Evolutionary conservation across 768 basidiomycete species (phyloP).

Genomic region (Termitomyces sp.): DNA sequence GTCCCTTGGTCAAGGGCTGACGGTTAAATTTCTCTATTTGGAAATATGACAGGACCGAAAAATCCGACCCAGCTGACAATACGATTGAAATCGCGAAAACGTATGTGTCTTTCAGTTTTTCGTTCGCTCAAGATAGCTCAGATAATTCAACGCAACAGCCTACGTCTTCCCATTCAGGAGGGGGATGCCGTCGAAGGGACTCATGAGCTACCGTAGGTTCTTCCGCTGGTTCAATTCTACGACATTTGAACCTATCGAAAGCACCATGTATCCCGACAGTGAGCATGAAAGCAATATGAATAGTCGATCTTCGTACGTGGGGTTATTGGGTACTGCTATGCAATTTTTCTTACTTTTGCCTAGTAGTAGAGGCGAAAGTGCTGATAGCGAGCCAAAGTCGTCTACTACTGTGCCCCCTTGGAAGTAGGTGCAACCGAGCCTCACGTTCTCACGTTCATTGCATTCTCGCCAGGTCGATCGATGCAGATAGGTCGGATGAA

Average conservation of each 20-base stretch:
- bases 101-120: neutral
- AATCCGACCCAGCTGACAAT: neutral
- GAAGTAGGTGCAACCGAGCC: neutral
- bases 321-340: neutral
- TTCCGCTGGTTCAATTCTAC: neutral
- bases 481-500: neutral
- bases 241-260: neutral
- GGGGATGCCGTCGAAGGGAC: neutral
- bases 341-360: neutral
- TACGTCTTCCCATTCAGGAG: neutral
- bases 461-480: neutral
- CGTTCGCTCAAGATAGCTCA: neutral
- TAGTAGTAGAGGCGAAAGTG: neutral
- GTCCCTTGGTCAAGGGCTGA: neutral
- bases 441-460: neutral
- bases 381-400: neutral
- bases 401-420: neutral
- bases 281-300: neutral
- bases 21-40: neutral
- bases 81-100: neutral
- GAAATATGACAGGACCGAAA: neutral
- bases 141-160: neutral
- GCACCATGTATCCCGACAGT: neutral
- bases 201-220: neutral
- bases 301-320: constrained; percentile 1